Evolutionary conservation across 2,329 filamentous ascomycete genomes (phyloP).

Genomic region (Chrysosporium keratinophilum): DNA sequence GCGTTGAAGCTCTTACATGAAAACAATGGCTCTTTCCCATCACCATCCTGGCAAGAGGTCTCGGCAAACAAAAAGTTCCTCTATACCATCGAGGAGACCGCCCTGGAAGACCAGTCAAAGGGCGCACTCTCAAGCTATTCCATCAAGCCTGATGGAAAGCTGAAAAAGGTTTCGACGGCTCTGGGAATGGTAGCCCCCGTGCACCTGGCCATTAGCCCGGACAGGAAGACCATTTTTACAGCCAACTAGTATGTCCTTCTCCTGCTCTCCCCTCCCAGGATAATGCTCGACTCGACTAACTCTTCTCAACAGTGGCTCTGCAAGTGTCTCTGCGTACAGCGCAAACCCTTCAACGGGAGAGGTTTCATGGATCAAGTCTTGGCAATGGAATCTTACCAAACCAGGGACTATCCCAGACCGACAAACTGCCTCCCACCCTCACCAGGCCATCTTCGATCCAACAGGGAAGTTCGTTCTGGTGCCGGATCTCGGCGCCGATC

Average conservation of each 20-base stretch:
- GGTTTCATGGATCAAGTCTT: constrained; percentile 9
- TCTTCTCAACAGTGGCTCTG: constrained; percentile 6
- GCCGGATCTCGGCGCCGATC: constrained; percentile 53
- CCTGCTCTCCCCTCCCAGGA: neutral
- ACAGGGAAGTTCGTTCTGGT: constrained; percentile 49
- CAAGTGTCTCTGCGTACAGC: constrained; percentile 12
- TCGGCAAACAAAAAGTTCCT: constrained; percentile 11
- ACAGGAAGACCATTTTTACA: constrained; percentile 12
- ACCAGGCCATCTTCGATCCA: constrained; percentile 51
- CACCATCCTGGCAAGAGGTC: constrained; percentile 13
- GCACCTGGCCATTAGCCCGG: constrained; percentile 10
- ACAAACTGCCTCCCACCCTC: constrained; percentile 49
- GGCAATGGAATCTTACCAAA: constrained; percentile 27
- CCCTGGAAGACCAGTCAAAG: neutral
- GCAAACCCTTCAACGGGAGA: constrained; percentile 7
- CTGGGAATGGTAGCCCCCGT: constrained; percentile 8
- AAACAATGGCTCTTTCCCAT: constrained; percentile 8
- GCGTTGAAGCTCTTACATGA: constrained; percentile 3
- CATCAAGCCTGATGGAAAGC: constrained; percentile 10
- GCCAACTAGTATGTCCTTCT: constrained; percentile 14
- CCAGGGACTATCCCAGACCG: constrained; percentile 32
- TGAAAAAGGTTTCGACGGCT: constrained; percentile 10
- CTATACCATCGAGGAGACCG: constrained; percentile 13
- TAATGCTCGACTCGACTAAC: neutral
- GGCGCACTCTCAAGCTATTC: constrained; percentile 14